These are phyloP conservation scores for Pythium brassicae DNA, from an alignment of 352 stramenopile species.

Conservation along the genomic window DNA sequence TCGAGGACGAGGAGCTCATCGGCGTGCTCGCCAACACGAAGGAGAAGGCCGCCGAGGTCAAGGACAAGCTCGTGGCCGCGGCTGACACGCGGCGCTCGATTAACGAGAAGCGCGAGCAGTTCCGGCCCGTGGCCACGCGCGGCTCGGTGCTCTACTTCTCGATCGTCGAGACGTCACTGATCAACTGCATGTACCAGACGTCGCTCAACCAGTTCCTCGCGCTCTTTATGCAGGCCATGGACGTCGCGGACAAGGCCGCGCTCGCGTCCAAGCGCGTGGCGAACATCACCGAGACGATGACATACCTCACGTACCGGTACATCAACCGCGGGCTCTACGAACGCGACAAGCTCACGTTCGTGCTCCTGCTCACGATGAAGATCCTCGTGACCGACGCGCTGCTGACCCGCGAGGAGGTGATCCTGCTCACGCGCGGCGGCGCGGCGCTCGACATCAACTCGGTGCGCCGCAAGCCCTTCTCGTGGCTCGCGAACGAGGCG, in stretches of 20 bases:
- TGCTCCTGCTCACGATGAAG: conserved; percentile 97
- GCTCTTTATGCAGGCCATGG: conserved; percentile 98
- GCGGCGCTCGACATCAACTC: conserved; percentile 97
- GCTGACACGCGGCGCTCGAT: conserved; percentile 97
- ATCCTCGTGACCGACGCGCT: conserved; percentile 95
- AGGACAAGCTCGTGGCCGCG: conserved; percentile 95
- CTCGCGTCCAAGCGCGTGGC: conserved; percentile 96
- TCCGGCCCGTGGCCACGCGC: conserved; percentile 95
- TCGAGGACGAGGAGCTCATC: conserved; percentile 99
- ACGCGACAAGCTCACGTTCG: conserved; percentile 97
- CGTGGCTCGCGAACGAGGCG: conserved; percentile 96
- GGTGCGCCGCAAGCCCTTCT: conserved; percentile 94
- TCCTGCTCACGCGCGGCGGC: conserved; percentile 93
- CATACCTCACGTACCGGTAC: conserved; percentile 98
- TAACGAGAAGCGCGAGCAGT: conserved; percentile 98
- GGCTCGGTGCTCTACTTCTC: conserved; percentile 98
- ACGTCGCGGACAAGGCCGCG: conserved; percentile 95
- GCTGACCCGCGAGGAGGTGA: conserved; percentile 94
- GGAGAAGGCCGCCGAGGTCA: conserved; percentile 97
- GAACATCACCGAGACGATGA: conserved; percentile 99
- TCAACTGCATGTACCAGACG: conserved; percentile 99
- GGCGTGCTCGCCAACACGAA: conserved; percentile 97
- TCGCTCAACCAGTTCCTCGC: conserved; percentile 97
- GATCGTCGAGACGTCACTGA: conserved; percentile 97
- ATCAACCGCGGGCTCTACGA: conserved; percentile 98